phyloP scores from a whole-genome alignment of 2,329 filamentous ascomycete species.

The Chaetothyriales sp. region DNA sequence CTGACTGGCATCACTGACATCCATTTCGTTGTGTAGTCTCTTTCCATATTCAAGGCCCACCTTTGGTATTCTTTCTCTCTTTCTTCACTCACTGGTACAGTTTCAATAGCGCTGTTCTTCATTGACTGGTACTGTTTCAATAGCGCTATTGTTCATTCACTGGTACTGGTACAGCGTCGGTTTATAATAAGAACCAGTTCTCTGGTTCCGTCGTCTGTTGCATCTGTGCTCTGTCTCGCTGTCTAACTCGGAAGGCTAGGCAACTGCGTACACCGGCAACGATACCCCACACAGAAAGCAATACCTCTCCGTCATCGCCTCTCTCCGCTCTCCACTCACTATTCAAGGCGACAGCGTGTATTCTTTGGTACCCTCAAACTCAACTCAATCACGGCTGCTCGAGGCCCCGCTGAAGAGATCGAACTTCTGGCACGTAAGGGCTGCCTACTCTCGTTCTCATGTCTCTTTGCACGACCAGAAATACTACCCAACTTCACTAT shows the following conservation, averaged over 20 bases:
- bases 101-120: neutral
- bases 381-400: neutral
- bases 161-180: neutral
- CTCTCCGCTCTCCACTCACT: neutral
- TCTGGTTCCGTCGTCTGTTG: neutral
- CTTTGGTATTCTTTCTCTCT: neutral
- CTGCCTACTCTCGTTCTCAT: neutral
- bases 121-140: neutral
- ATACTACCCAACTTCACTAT: neutral
- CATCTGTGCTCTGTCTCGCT: neutral
- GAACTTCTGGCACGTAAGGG: neutral
- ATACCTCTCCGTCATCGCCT: neutral
- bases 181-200: no score
- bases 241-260: neutral
- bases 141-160: neutral
- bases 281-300: neutral
- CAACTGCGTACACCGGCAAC: neutral
- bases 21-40: neutral
- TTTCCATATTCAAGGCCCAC: neutral
- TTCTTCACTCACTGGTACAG: neutral
- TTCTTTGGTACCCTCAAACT: neutral
- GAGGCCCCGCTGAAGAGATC: neutral
- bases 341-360: neutral
- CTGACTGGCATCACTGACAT: neutral
- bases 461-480: neutral